Evolutionary conservation across 768 basidiomycete species (phyloP), one percentile per base, ranked within the genome.

Genomic region (Tricholoma flavovirens): DNA sequence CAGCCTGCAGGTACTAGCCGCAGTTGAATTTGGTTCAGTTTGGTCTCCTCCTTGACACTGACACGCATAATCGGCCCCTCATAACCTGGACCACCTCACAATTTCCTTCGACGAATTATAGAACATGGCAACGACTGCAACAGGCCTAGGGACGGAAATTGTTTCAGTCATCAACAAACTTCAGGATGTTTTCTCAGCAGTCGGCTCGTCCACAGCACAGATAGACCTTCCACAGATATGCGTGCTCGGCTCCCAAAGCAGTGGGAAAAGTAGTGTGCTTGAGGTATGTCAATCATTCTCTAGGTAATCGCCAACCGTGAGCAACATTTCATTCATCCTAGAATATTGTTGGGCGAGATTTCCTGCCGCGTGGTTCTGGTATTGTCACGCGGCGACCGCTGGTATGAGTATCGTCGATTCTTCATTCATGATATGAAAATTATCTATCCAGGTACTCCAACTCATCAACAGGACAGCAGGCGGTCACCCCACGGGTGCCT

Each of bases 271-370:
- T 79, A 90, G 88, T 74, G 91, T 93, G 51, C 80, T 93, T 40
- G 91, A 93, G 86, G 90, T 90, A 62, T 56, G 80, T 61, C 45
- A 19, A 33, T 17, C 51, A 24, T 51, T 15, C 24, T 51, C 12
- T 50, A 49, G 33, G 32, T 1, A 30, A 11, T 19, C 38, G 7
- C 32, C 48, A 49, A 38, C 19, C 54, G 48, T 32, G 59, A 51
- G 64, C 60, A 55, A 40, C 10, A 10, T 54, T 21, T 40, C 45
- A 30, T 56, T 6, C 46, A 55, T 49, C 50, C 24, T 62, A 96
- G 93, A 97, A 98, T 75, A 94, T 98, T 62, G 95, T 98, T 54
- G 97, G 97, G 57, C 84, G 96, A 62, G 97, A 99, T 73, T 99
- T 99, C 80, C 71, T 99, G 68, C 97, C 97, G 73, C 90, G 97